Percentiles rank a stretch among this genome's conserved stretches.
Evolutionary conservation across 129 eudicot genomes (phyloP).

Genomic region (Sambucus nigra): DNA sequence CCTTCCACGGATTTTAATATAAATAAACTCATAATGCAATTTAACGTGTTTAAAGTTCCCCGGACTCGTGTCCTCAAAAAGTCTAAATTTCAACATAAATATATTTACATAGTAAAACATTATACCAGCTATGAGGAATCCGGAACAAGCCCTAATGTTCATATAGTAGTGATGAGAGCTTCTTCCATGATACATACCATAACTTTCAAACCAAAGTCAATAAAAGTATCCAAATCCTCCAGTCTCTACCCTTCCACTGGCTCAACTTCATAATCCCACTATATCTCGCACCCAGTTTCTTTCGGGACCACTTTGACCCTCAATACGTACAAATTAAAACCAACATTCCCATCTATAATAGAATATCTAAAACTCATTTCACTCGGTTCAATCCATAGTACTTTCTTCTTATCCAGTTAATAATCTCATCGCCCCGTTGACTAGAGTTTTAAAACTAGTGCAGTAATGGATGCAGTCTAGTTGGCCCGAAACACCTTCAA

Average conservation of each 20-base stretch:
- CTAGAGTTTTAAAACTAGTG: slow-evolving; percentile 15
- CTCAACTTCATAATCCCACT: slow-evolving; percentile 8
- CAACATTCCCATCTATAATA: slow-evolving; percentile 18
- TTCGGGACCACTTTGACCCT: slow-evolving; percentile 4
- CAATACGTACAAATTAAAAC: slow-evolving; percentile 16
- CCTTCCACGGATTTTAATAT: no score
- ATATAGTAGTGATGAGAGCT: not conserved
- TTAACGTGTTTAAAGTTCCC: no score
- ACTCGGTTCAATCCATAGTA: slow-evolving; percentile 5
- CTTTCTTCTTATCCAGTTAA: slow-evolving; percentile 19
- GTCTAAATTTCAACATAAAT: no score
- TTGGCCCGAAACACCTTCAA: slow-evolving; percentile 7
- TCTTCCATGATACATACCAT: slow-evolving; percentile 2
- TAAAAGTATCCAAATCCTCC: slow-evolving; percentile 9
- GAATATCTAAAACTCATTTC: slow-evolving; percentile 13
- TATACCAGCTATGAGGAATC: no score
- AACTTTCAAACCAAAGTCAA: slow-evolving; percentile 6
- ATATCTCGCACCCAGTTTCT: not conserved
- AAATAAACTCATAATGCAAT: no score
- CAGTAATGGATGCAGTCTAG: slow-evolving; percentile 15
- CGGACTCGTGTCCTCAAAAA: no score
- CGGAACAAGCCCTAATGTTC: no score
- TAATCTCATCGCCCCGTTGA: not conserved
- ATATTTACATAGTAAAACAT: no score
- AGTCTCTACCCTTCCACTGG: slow-evolving; percentile 6